phyloP scores from a whole-genome alignment of 805 yeast genomes.

The Tetrapisispora phaffii region DNA sequence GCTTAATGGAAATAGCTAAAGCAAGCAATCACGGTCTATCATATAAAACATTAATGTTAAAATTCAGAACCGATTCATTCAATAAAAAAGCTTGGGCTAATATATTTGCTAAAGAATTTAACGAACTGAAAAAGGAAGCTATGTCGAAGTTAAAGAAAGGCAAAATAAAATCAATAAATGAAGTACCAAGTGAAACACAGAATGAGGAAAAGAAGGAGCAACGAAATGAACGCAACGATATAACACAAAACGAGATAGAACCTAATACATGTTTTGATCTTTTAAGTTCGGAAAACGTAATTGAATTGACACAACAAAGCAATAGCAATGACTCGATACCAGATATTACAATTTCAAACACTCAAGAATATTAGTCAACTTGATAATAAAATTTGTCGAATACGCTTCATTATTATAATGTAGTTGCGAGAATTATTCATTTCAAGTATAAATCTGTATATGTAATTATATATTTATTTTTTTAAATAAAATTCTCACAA shows the following conservation, averaged over 20 bases:
- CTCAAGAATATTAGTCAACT: too few relatives aligned
- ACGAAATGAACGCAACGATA: too few relatives aligned
- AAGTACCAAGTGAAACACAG: neutral
- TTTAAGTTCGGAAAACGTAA: neutral
- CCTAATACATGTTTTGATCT: too few relatives aligned
- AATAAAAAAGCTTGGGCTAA: slow-evolving; percentile 37
- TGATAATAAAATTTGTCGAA: too few relatives aligned
- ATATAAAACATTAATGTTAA: slow-evolving; percentile 15
- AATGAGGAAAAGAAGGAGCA: neutral
- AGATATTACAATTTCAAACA: neutral
- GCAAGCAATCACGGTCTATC: slow-evolving; percentile 26
- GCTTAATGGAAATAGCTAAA: slow-evolving; percentile 31
- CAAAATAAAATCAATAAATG: neutral
- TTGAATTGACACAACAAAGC: neutral
- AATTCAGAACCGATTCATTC: slow-evolving; percentile 39
- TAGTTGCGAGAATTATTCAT: too few relatives aligned
- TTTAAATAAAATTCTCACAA: too few relatives aligned
- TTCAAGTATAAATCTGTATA: too few relatives aligned
- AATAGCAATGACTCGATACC: neutral
- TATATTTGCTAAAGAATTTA: slow-evolving; percentile 34
- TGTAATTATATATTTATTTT: too few relatives aligned
- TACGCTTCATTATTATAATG: too few relatives aligned
- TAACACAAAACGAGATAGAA: too few relatives aligned
- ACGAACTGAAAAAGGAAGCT: slow-evolving; percentile 32
- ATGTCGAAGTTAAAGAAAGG: slow-evolving; percentile 12